Percentiles rank a stretch among this genome's conserved stretches.
Evolutionary conservation across 2,329 filamentous ascomycete genomes (phyloP).

Genomic region (Fusarium acutatum): DNA sequence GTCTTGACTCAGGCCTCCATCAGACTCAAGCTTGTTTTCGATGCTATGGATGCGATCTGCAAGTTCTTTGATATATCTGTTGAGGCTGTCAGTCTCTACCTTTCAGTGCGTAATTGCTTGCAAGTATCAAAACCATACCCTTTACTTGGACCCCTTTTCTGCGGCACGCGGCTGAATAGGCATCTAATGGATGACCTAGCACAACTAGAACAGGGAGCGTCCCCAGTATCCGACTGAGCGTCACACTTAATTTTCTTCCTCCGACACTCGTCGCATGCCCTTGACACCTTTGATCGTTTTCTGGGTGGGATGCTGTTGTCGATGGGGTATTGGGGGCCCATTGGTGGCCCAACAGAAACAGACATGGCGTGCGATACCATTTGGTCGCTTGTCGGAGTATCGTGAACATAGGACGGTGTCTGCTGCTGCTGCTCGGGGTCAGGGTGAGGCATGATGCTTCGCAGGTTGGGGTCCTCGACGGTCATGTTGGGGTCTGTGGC

Average conservation of each 20-base stretch:
- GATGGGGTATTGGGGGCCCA: slow-evolving; percentile 51
- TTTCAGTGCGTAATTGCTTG: neutral
- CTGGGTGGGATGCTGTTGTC: slow-evolving; percentile 71
- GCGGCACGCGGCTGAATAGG: slow-evolving; percentile 85
- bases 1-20: slow-evolving; percentile 54
- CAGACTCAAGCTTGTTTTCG: slow-evolving; percentile 76
- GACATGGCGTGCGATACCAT: slow-evolving; percentile 50
- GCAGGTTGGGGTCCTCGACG: slow-evolving; percentile 54
- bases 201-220: slow-evolving; percentile 83
- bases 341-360: slow-evolving; percentile 48
- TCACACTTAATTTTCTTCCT: slow-evolving; percentile 93
- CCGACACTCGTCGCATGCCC: slow-evolving; percentile 88
- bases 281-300: slow-evolving; percentile 86
- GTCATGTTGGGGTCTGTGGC: slow-evolving; percentile 56
- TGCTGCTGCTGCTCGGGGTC: slow-evolving; percentile 50
- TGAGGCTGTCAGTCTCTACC: slow-evolving; percentile 10
- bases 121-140: slow-evolving; percentile 61
- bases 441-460: slow-evolving; percentile 55
- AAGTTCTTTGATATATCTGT: slow-evolving; percentile 90
- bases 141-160: slow-evolving; percentile 90
- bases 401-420: slow-evolving; percentile 49
- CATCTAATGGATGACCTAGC: slow-evolving; percentile 79
- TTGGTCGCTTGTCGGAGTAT: slow-evolving; percentile 47
- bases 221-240: slow-evolving; percentile 76
- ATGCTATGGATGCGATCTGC: slow-evolving; percentile 85